A percentile compares a stretch with the other conserved stretches of the same genome.
phyloP scores from a whole-genome alignment of 2,329 filamentous ascomycete genomes.

The Chaetomium strumarium region DNA sequence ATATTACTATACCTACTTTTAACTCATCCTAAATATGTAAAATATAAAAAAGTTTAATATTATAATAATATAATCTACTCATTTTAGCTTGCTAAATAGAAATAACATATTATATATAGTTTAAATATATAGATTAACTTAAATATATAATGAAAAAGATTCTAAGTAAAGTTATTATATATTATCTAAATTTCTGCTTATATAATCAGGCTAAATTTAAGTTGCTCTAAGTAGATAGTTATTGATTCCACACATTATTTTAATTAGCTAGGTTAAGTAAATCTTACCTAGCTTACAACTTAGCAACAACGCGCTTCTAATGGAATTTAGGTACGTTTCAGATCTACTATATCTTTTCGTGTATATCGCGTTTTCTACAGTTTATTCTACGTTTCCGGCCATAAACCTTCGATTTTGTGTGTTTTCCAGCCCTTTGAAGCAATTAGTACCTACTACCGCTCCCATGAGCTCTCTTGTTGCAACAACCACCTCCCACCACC shows the following conservation, averaged over 20 bases:
- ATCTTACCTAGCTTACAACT: not conserved
- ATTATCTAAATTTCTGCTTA: not conserved
- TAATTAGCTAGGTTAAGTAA: too few species aligned
- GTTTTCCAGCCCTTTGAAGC: too few species aligned
- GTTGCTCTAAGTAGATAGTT: too few species aligned
- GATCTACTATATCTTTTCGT: not conserved
- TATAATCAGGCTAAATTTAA: not conserved
- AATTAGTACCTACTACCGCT: not conserved
- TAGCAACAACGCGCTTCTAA: not conserved
- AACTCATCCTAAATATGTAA: too few species aligned
- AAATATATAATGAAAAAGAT: too few species aligned
- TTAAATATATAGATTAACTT: not conserved
- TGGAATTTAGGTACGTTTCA: conserved; percentile 13
- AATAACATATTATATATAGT: too few species aligned
- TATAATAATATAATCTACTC: too few species aligned
- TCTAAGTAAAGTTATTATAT: not conserved
- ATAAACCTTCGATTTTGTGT: not conserved
- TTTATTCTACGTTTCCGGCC: not conserved
- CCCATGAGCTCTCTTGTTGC: conserved; percentile 9
- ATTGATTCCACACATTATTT: not conserved
- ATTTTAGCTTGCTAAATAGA: too few species aligned
- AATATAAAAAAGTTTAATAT: too few species aligned
- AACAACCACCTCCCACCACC: conserved; percentile 1
- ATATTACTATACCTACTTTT: too few species aligned
- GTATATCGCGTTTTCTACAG: not conserved